Evolutionary conservation across 768 basidiomycete genomes (phyloP).

Genomic region (Termitomyces titanicus): DNA sequence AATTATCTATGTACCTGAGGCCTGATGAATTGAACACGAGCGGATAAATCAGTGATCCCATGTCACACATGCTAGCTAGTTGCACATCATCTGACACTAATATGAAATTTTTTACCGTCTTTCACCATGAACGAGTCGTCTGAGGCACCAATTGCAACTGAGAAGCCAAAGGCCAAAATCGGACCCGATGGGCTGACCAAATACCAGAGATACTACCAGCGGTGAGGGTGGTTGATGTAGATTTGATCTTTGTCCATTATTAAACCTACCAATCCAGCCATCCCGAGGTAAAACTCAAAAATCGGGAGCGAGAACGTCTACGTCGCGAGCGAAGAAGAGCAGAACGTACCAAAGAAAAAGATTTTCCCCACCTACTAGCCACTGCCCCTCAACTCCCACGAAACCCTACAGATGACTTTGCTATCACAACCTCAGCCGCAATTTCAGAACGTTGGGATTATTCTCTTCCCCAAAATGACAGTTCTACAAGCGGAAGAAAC

Average conservation of each 20-base stretch:
- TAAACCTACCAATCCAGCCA: neutral
- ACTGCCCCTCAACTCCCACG: neutral
- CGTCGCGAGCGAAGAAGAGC: neutral
- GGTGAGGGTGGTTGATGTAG: too few relatives aligned
- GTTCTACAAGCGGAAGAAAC: too few relatives aligned
- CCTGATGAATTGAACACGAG: neutral
- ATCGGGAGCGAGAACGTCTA: neutral
- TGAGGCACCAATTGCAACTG: neutral
- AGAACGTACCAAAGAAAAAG: neutral
- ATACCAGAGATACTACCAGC: neutral
- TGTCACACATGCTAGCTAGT: neutral
- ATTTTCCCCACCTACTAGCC: too few relatives aligned
- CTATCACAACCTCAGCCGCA: neutral
- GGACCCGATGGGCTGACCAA: neutral
- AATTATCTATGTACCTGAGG: too few relatives aligned
- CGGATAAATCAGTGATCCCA: too few relatives aligned
- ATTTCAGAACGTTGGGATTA: neutral
- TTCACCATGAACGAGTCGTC: neutral
- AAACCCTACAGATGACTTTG: neutral
- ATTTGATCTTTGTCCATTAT: too few relatives aligned
- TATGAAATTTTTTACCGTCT: neutral
- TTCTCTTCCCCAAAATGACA: neutral
- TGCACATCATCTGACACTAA: neutral
- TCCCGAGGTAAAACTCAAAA: neutral
- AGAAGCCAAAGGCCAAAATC: neutral